Conservation (phyloP, 2,329 filamentous ascomycete species). For the Calonectria fujianensis region DNA sequence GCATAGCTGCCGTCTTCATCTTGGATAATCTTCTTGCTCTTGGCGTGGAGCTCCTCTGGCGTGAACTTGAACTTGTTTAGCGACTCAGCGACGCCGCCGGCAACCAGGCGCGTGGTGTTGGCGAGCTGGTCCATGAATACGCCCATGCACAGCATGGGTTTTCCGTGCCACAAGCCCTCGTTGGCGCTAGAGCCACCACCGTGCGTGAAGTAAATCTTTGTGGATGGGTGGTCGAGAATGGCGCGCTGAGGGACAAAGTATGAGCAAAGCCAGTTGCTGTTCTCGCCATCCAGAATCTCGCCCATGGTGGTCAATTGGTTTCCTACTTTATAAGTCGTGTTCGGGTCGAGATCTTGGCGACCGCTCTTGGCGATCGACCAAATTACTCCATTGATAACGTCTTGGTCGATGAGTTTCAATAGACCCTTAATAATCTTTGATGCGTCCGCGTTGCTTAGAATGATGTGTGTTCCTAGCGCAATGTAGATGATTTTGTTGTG, state of each 20-base stretch:
- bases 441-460: slow-evolving; percentile 56
- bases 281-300: slow-evolving; percentile 54
- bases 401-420: slow-evolving; percentile 48
- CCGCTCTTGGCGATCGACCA: slow-evolving; percentile 56
- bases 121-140: slow-evolving; percentile 66
- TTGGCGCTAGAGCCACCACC: slow-evolving; percentile 65
- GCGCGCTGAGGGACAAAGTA: slow-evolving; percentile 65
- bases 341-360: slow-evolving; percentile 38
- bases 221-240: slow-evolving; percentile 59
- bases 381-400: slow-evolving; percentile 62
- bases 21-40: slow-evolving; percentile 53
- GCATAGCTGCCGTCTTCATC: slow-evolving; percentile 57
- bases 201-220: slow-evolving; percentile 63
- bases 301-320: slow-evolving; percentile 33
- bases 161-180: slow-evolving; percentile 63
- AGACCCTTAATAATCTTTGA: slow-evolving; percentile 59
- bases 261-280: slow-evolving; percentile 57
- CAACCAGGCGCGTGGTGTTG: slow-evolving; percentile 60
- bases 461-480: slow-evolving; percentile 65
- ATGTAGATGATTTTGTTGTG: slow-evolving; percentile 62
- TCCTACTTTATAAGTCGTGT: slow-evolving; percentile 20
- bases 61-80: slow-evolving; percentile 63
- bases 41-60: slow-evolving; percentile 55
- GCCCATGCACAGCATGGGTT: slow-evolving; percentile 59
- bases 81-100: slow-evolving; percentile 59